Conservation (phyloP, 2,329 filamentous ascomycete genomes). For the Aspergillus clavatus region DNA sequence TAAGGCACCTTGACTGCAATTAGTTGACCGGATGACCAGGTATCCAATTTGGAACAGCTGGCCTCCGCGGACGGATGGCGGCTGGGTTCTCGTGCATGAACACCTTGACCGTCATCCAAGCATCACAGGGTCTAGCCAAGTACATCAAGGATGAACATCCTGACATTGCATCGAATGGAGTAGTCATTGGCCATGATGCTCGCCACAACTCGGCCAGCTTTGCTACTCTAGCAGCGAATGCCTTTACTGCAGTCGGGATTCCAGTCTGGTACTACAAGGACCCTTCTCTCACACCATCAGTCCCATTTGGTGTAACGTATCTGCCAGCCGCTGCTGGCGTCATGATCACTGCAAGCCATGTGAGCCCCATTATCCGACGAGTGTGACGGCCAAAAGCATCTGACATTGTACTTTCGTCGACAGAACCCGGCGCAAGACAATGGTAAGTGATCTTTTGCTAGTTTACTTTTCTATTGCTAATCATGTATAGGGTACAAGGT, state of each 20-base stretch:
- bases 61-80: conserved; percentile 60
- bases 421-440: conserved; percentile 60
- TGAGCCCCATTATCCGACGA: conserved; percentile 20
- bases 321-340: conserved; percentile 55
- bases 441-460: conserved; percentile 30
- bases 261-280: conserved; percentile 57
- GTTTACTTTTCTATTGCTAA: conserved; percentile 10
- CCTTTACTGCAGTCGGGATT: conserved; percentile 55
- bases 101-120: conserved; percentile 56
- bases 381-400: not conserved
- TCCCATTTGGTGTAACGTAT: conserved; percentile 56
- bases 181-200: conserved; percentile 61
- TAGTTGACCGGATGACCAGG: too few species aligned
- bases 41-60: conserved; percentile 60
- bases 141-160: conserved; percentile 49
- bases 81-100: conserved; percentile 61
- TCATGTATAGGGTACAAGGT: conserved; percentile 55
- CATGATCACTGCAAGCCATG: conserved; percentile 63
- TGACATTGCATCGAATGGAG: conserved; percentile 41
- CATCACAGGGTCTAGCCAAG: conserved; percentile 60
- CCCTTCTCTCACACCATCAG: conserved; percentile 55
- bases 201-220: conserved; percentile 60
- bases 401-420: not conserved
- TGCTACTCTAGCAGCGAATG: conserved; percentile 55
- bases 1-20: too few species aligned